These are phyloP conservation scores for Nothophytophthora sp. DNA, from an alignment of 352 stramenopile species.

Conservation along the genomic window DNA sequence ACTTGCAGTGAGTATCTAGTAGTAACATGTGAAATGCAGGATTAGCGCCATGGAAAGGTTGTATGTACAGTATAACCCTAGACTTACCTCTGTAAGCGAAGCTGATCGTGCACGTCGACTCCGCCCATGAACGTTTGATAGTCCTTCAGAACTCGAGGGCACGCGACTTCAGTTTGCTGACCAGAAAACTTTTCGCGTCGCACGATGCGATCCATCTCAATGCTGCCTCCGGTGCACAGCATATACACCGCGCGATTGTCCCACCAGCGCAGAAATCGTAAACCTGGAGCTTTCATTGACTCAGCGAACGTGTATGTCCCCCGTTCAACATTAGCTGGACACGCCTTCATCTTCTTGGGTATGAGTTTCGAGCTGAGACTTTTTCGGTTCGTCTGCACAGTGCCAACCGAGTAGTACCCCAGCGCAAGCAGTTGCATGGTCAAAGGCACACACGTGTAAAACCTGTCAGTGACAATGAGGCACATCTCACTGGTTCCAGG, in stretches of 20 bases:
- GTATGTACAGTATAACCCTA: no score
- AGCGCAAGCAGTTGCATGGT: constrained; percentile 12
- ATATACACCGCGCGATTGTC: constrained; percentile 7
- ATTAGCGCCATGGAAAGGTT: background rate
- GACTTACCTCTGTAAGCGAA: constrained; percentile 2
- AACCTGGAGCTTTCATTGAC: background rate
- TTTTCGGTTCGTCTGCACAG: constrained; percentile 1
- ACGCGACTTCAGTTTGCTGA: constrained; percentile 1
- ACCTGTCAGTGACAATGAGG: constrained; percentile 9
- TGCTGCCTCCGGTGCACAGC: constrained; percentile 1
- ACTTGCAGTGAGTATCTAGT: constrained; percentile 20
- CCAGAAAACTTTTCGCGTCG: constrained; percentile 1
- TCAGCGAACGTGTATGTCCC: background rate
- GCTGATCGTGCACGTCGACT: constrained; percentile 6
- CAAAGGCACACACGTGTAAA: constrained; percentile 7
- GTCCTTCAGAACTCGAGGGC: constrained; percentile 4
- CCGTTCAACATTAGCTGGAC: constrained; percentile 1
- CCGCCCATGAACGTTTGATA: constrained; percentile 8
- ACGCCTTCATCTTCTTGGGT: constrained; percentile 8
- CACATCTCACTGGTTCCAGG: background rate
- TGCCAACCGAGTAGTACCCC: constrained; percentile 14
- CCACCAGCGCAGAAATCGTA: background rate
- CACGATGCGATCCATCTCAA: constrained; percentile 7
- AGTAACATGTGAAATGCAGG: background rate
- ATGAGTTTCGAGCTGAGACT: constrained; percentile 9